Conservation (phyloP, 2,329 filamentous ascomycete genomes). For the Purpureocillium takamizusanense region DNA sequence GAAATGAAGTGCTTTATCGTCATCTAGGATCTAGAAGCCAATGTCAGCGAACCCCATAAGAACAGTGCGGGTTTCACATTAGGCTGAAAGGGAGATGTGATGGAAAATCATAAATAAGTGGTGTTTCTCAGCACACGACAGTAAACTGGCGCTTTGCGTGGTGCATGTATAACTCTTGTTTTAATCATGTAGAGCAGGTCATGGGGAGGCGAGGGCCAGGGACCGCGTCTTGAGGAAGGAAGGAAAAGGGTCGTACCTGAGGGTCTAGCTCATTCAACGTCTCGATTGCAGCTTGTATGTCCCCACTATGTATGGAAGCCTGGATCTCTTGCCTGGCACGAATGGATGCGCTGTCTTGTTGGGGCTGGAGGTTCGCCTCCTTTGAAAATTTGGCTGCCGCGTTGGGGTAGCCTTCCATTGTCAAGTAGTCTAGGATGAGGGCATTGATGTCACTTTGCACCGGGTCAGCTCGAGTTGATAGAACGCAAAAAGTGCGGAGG, state of each 20-base stretch:
- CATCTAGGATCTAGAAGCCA: constrained; percentile 69
- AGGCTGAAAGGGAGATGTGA: constrained; percentile 5
- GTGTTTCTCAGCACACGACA: constrained; percentile 85
- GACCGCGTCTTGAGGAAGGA: neutral
- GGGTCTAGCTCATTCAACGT: constrained; percentile 84
- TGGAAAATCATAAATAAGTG: constrained; percentile 36
- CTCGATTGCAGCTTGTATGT: constrained; percentile 78
- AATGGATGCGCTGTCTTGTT: constrained; percentile 65
- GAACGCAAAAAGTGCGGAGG: too few relatives aligned
- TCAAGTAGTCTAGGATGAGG: constrained; percentile 92
- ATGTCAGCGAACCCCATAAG: constrained; percentile 4
- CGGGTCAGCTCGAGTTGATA: constrained; percentile 15
- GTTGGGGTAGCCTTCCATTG: constrained; percentile 87
- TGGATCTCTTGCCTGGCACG: constrained; percentile 73
- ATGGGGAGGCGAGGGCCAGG: too few relatives aligned
- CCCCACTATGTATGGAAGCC: constrained; percentile 73
- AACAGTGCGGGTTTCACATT: neutral
- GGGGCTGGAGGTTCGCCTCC: constrained; percentile 78
- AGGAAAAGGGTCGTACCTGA: constrained; percentile 56
- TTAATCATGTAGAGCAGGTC: constrained; percentile 67
- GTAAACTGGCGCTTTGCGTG: constrained; percentile 81
- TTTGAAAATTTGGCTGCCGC: constrained; percentile 89
- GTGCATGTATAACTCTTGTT: constrained; percentile 92
- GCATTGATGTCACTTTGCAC: constrained; percentile 78
- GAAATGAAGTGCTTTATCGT: constrained; percentile 77